These are phyloP conservation scores for Apodospora peruviana DNA, from an alignment of 495 filamentous ascomycete genomes.

Conservation along the genomic window DNA sequence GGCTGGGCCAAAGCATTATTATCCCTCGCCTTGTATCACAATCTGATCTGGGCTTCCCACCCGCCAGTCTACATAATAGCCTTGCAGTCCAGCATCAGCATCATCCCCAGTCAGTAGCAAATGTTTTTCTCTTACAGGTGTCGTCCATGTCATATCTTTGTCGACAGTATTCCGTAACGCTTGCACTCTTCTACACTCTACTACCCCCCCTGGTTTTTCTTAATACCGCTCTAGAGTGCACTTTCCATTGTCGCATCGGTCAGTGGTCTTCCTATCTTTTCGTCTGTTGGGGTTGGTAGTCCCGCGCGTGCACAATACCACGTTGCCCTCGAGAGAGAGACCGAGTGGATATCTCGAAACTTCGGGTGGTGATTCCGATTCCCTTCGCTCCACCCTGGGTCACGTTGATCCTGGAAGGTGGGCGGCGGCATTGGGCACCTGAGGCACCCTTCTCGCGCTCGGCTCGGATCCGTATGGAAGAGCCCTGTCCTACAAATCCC, in stretches of 20 bases:
- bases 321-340: slow-evolving; percentile 11
- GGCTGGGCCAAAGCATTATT: slow-evolving; percentile 14
- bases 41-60: slow-evolving; percentile 25
- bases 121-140: too few species aligned
- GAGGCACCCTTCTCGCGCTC: slow-evolving; percentile 14
- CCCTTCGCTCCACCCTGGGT: slow-evolving; percentile 32
- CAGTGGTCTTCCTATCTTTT: not conserved
- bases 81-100: slow-evolving; percentile 5
- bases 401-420: slow-evolving; percentile 22
- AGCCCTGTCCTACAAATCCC: slow-evolving; percentile 39
- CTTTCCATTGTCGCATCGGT: slow-evolving; percentile 2
- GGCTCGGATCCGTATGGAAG: slow-evolving; percentile 26
- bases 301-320: not conserved
- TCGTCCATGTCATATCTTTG: too few species aligned
- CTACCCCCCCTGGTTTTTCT: too few species aligned
- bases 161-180: too few species aligned
- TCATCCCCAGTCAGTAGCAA: not conserved
- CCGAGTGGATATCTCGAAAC: slow-evolving; percentile 38
- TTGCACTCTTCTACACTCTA: too few species aligned
- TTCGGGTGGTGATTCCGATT: slow-evolving; percentile 40
- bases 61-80: slow-evolving; percentile 18
- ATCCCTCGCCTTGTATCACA: slow-evolving; percentile 21
- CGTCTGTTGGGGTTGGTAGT: slow-evolving; percentile 7
- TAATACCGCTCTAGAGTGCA: too few species aligned
- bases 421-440: too few species aligned